Percentiles rank a stretch among this genome's conserved stretches.
Conservation (phyloP, 192 early-diverging fungal genomes). For the Coemansia aciculifera region DNA sequence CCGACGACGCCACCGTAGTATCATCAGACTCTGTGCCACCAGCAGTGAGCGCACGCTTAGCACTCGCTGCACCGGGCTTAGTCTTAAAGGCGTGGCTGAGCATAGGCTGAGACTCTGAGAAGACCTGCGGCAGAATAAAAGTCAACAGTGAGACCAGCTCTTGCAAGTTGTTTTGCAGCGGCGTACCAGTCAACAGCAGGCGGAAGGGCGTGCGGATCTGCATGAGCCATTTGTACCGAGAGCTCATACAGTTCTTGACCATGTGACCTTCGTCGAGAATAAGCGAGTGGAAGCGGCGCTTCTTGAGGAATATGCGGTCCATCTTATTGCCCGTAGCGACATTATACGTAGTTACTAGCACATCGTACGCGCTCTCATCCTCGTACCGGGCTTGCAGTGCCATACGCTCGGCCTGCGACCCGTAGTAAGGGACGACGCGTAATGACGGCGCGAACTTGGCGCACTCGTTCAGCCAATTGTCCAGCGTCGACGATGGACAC, state of each 20-base stretch:
- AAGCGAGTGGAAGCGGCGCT: slow-evolving; percentile 63
- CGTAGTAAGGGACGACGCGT: slow-evolving; percentile 63
- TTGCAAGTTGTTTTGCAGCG: slow-evolving; percentile 84
- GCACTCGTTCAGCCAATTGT: slow-evolving; percentile 92
- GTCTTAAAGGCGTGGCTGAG: slow-evolving; percentile 51
- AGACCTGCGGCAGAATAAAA: slow-evolving; percentile 83
- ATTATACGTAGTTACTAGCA: slow-evolving; percentile 82
- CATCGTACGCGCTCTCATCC: slow-evolving; percentile 59
- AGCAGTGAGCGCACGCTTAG: slow-evolving; percentile 9
- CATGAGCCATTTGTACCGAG: slow-evolving; percentile 78
- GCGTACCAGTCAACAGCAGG: slow-evolving; percentile 82
- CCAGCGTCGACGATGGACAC: slow-evolving; percentile 85
- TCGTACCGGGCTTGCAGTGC: slow-evolving; percentile 57
- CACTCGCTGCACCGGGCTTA: slow-evolving; percentile 8
- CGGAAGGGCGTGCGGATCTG: slow-evolving; percentile 61
- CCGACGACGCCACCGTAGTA: slow-evolving; percentile 20
- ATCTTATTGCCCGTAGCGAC: slow-evolving; percentile 68
- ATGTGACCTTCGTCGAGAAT: slow-evolving; percentile 91
- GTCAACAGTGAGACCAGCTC: slow-evolving; percentile 82
- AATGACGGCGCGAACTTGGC: slow-evolving; percentile 63
- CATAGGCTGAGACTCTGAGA: slow-evolving; percentile 57
- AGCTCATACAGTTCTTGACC: slow-evolving; percentile 84
- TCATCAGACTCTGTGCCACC: slow-evolving; percentile 40
- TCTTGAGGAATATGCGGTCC: slow-evolving; percentile 72
- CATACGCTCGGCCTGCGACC: slow-evolving; percentile 59